Evolutionary conservation across 805 yeast genomes (phyloP).

Genomic region (Spathaspora passalidarum): DNA sequence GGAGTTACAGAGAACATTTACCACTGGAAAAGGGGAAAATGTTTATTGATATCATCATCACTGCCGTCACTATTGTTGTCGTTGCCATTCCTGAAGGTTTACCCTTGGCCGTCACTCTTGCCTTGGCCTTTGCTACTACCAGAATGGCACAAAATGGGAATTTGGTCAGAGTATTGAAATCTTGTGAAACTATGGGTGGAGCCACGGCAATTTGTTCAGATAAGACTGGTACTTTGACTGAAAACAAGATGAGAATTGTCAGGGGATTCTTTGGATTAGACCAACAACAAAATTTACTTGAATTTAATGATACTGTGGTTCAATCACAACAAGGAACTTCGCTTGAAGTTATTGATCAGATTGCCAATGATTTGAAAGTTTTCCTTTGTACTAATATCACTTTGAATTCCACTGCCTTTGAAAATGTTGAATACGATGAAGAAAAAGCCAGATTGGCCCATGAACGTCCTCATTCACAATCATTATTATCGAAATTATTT

Average conservation of each 20-base stretch:
- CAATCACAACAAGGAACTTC: slow-evolving; percentile 21
- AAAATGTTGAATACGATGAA: slow-evolving; percentile 49
- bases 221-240: slow-evolving; percentile 96
- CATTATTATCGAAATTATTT: slow-evolving; percentile 26
- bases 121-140: slow-evolving; percentile 96
- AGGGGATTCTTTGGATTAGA: slow-evolving; percentile 62
- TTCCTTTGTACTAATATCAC: slow-evolving; percentile 53
- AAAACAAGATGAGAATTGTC: slow-evolving; percentile 89
- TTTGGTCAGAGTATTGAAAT: slow-evolving; percentile 85
- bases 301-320: slow-evolving; percentile 48
- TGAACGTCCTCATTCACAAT: slow-evolving; percentile 26
- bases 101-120: slow-evolving; percentile 94
- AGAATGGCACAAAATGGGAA: slow-evolving; percentile 97
- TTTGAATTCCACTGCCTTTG: slow-evolving; percentile 89
- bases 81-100: slow-evolving; percentile 99
- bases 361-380: slow-evolving; percentile 20
- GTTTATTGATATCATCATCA: slow-evolving; percentile 82
- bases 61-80: slow-evolving; percentile 88
- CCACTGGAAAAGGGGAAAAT: slow-evolving; percentile 79
- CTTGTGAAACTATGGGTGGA: slow-evolving; percentile 99
- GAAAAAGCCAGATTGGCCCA: slow-evolving; percentile 22
- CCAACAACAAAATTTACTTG: slow-evolving; percentile 15
- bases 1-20: slow-evolving; percentile 40
- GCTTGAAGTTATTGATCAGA: slow-evolving; percentile 16
- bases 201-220: slow-evolving; percentile 97